Evolutionary conservation across 2,329 filamentous ascomycete species (phyloP), one percentile per base, ranked within the genome.

Genomic region (Camptophora hylomeconis): DNA sequence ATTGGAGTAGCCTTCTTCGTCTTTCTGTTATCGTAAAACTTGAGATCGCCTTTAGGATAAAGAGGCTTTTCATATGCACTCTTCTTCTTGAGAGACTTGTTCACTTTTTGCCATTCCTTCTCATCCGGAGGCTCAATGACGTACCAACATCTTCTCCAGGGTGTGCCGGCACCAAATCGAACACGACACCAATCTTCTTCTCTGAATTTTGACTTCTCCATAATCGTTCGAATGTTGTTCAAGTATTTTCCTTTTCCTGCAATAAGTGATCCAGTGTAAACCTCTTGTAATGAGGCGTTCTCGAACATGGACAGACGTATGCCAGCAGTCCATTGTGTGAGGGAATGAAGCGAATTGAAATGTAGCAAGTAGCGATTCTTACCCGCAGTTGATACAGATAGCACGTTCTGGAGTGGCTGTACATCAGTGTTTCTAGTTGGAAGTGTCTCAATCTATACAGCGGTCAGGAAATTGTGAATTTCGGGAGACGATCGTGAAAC

Each of bases 101-200:
- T 80, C 30, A 77, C 61, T 51, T 83, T 93, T 42, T 77, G 72
- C 41, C 75, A 75, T 45, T 92, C 83, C 59, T 95, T 98, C 58
- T 95, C 86, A 47, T 92, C 81, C 0, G 89, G 87, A 2, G 87
- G 89, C 5, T 74, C 72, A 33, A 95, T 80, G 30, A 95, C 86
- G 53, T 86, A 94, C 86, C 87, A 98, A 55, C 86, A 98, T 20
- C 87, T 77, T 49, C 80, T 75, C 89, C 89, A 98, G 0, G 87
- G 86, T 7, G 89, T 92, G 25, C 89, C 89, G 17, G 89, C 86
- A 21, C 89, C 89, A 46, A 98, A 98, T 35, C 89, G 71, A 28
- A 98, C 89, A 38, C 89, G 71, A 11, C 86, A 84, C 89, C 89
- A 98, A 48, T 92, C 84, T 51, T 92, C 84, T 21, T 80, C 72